Conservation (phyloP, 805 yeast species). For the Sungouiella thailandica region DNA sequence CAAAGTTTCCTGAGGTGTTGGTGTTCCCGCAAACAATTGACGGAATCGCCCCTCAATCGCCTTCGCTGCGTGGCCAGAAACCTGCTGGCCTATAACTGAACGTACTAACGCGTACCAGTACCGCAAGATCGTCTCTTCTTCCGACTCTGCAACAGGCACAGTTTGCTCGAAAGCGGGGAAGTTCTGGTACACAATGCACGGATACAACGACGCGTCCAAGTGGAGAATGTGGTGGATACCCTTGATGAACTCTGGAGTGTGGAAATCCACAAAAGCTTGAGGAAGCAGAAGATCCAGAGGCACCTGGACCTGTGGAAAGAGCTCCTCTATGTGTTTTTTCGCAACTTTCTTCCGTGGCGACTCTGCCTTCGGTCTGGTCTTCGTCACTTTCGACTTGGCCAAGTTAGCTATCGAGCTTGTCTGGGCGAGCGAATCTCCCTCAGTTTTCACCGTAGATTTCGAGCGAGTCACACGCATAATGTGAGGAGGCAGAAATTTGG, state of each 20-base stretch:
- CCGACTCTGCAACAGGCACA: slow-evolving; percentile 1
- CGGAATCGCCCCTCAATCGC: slow-evolving; percentile 51
- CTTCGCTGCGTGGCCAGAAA: slow-evolving; percentile 75
- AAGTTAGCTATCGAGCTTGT: no score
- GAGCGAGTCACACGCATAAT: slow-evolving; percentile 2
- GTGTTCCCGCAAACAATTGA: slow-evolving; percentile 32
- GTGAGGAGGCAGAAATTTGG: no score
- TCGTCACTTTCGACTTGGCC: neutral
- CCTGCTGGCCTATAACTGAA: slow-evolving; percentile 64
- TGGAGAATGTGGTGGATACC: slow-evolving; percentile 27
- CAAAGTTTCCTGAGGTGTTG: slow-evolving; percentile 48
- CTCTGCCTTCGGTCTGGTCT: neutral
- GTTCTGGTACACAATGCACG: slow-evolving; percentile 23
- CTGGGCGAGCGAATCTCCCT: no score
- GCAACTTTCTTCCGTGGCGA: neutral
- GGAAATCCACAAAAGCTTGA: slow-evolving; percentile 22
- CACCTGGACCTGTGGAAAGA: slow-evolving; percentile 7
- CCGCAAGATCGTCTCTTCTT: slow-evolving; percentile 16
- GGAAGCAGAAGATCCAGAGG: slow-evolving; percentile 22
- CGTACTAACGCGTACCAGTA: slow-evolving; percentile 36
- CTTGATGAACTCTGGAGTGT: slow-evolving; percentile 28
- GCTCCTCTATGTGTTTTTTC: slow-evolving; percentile 11
- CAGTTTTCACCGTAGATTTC: neutral
- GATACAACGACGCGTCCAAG: slow-evolving; percentile 32
- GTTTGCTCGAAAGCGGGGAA: slow-evolving; percentile 20